Conservation (phyloP, 2,329 filamentous ascomycete genomes). For the Cladophialophora yegresii region DNA sequence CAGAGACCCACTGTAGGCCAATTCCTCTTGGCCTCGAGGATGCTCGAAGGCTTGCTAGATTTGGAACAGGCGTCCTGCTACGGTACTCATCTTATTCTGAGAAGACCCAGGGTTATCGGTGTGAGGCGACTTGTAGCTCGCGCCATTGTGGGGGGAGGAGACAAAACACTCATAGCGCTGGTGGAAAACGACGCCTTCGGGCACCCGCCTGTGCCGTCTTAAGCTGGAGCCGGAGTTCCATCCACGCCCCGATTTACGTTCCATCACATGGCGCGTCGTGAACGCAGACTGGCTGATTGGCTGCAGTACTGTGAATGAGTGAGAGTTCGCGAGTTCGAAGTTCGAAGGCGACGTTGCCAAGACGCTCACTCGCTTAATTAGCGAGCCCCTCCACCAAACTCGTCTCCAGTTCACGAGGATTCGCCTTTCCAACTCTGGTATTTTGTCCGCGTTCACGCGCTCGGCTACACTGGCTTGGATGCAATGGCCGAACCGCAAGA, state of each 20-base stretch:
- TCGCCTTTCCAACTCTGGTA: background rate
- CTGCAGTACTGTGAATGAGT: background rate
- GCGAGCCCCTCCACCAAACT: background rate
- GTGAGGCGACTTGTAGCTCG: background rate
- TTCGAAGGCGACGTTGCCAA: background rate
- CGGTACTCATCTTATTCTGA: background rate
- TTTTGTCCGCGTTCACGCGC: background rate
- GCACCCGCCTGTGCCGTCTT: background rate
- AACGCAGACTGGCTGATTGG: background rate
- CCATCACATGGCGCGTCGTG: background rate
- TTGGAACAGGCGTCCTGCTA: background rate
- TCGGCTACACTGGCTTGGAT: background rate
- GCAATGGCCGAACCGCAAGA: conserved; percentile 25
- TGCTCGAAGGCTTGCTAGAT: background rate
- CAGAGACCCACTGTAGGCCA: background rate
- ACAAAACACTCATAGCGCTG: background rate
- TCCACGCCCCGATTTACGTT: background rate
- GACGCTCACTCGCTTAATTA: background rate
- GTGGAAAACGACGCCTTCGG: background rate
- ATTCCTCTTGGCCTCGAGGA: background rate
- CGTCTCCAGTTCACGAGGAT: background rate
- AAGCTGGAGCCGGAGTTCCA: background rate
- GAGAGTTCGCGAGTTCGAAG: background rate
- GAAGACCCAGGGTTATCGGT: background rate
- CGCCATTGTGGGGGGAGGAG: background rate